These are phyloP conservation scores for Xylariales sp. DNA, from an alignment of 2,329 filamentous ascomycete genomes.

Conservation along the genomic window DNA sequence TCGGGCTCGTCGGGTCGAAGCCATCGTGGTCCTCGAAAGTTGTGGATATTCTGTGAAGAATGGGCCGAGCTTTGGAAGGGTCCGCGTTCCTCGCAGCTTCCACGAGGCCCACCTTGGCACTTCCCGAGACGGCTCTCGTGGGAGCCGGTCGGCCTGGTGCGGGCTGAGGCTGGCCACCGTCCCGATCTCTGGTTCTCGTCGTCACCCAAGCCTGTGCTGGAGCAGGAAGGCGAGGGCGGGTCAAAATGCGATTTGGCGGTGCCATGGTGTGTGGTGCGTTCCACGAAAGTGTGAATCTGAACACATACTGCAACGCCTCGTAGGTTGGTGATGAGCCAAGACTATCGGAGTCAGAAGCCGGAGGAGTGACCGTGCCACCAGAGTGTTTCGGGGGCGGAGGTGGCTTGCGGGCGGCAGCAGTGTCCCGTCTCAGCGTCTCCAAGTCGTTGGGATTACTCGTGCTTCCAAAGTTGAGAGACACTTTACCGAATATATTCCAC, in stretches of 20 bases:
- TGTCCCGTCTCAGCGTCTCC: constrained; percentile 45
- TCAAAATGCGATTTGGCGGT: constrained; percentile 57
- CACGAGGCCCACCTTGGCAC: constrained; percentile 40
- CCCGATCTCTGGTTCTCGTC: constrained; percentile 12
- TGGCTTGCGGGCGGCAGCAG: constrained; percentile 38
- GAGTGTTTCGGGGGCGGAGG: constrained; percentile 33
- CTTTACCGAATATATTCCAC: constrained; percentile 61
- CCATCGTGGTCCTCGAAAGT: constrained; percentile 18
- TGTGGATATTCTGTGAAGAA: constrained; percentile 18
- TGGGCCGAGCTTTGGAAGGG: constrained; percentile 27
- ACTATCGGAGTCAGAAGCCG: constrained; percentile 47
- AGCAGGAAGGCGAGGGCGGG: constrained; percentile 63
- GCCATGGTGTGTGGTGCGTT: constrained; percentile 48
- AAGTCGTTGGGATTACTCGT: constrained; percentile 40
- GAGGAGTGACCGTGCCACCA: constrained; percentile 24
- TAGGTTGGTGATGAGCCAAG: constrained; percentile 50
- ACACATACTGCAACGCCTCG: constrained; percentile 57
- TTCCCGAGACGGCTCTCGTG: constrained; percentile 45
- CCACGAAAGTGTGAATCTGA: constrained; percentile 72
- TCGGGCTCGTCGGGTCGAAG: constrained; percentile 16
- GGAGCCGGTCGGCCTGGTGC: constrained; percentile 35
- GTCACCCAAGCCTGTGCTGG: constrained; percentile 63
- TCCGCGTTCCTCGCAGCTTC: constrained; percentile 47
- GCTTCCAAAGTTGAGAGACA: constrained; percentile 46
- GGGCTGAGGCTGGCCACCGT: constrained; percentile 33